These are phyloP conservation scores for Chaetomiaceae sp. DNA, from an alignment of 2,329 filamentous ascomycete genomes.

Conservation along the genomic window DNA sequence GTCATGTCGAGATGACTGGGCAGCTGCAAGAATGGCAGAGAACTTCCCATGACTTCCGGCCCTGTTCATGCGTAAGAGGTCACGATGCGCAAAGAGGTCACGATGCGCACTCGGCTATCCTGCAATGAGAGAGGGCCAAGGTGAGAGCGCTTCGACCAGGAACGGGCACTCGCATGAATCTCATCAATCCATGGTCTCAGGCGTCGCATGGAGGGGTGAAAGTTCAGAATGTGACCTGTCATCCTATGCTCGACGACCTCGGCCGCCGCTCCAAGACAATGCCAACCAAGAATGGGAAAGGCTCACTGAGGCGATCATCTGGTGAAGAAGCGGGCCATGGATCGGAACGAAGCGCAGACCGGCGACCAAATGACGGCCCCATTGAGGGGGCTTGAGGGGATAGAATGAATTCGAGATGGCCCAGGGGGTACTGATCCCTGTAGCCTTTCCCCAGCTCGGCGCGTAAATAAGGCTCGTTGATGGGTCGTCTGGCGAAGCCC, in stretches of 20 bases:
- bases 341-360: slow-evolving; percentile 34
- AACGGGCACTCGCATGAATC: slow-evolving; percentile 7
- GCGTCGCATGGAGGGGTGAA: slow-evolving; percentile 1
- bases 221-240: slow-evolving; percentile 18
- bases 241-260: slow-evolving; percentile 3
- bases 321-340: slow-evolving; percentile 28
- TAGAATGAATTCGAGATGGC: slow-evolving; percentile 11
- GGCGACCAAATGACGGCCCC: slow-evolving; percentile 4
- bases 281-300: slow-evolving; percentile 21
- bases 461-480: slow-evolving; percentile 49
- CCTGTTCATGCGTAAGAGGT: background rate
- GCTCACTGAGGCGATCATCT: slow-evolving; percentile 16
- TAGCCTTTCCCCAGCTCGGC: slow-evolving; percentile 38
- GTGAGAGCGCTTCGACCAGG: background rate
- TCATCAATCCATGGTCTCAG: slow-evolving; percentile 1
- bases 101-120: slow-evolving; percentile 3
- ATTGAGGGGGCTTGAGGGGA: slow-evolving; percentile 14
- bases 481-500: slow-evolving; percentile 41
- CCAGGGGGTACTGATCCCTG: slow-evolving; percentile 36
- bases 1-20: slow-evolving; percentile 12
- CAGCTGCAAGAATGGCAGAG: slow-evolving; percentile 1
- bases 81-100: slow-evolving; percentile 9
- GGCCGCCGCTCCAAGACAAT: background rate
- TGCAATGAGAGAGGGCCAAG: background rate
- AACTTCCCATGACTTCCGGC: background rate